Percentiles rank a stretch among this genome's conserved stretches.
Evolutionary conservation across 2,329 filamentous ascomycete genomes (phyloP).

Genomic region (Tricladium varicosporioides): DNA sequence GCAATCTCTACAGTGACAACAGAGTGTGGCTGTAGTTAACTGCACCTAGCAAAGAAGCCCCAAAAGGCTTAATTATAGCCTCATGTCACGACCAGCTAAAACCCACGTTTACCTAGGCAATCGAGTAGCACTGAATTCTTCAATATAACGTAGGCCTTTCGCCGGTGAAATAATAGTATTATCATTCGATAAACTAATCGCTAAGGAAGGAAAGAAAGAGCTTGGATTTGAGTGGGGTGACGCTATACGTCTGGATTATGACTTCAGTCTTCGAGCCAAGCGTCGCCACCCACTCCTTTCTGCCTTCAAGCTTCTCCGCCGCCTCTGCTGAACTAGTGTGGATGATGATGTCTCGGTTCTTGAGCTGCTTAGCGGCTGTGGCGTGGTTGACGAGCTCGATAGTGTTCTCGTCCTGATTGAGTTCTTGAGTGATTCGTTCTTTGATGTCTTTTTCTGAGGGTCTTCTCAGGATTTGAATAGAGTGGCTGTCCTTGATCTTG

Average conservation of each 20-base stretch:
- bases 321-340: constrained; percentile 24
- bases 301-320: constrained; percentile 15
- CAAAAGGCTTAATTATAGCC: no score
- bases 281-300: constrained; percentile 20
- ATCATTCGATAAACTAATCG: no score
- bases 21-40: no score
- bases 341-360: constrained; percentile 28
- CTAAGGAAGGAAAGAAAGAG: no score
- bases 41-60: no score
- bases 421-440: constrained; percentile 9
- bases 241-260: constrained; percentile 25
- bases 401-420: not conserved
- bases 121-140: no score
- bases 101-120: no score
- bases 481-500: constrained; percentile 25
- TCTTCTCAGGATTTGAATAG: constrained; percentile 3
- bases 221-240: no score
- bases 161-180: no score
- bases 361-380: constrained; percentile 23
- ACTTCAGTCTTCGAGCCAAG: constrained; percentile 22
- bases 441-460: constrained; percentile 20
- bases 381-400: not conserved
- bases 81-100: no score
- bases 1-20: no score
- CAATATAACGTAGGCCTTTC: no score